phyloP scores from a whole-genome alignment of 2,329 filamentous ascomycete genomes.

The Trichoderma koningiopsis region DNA sequence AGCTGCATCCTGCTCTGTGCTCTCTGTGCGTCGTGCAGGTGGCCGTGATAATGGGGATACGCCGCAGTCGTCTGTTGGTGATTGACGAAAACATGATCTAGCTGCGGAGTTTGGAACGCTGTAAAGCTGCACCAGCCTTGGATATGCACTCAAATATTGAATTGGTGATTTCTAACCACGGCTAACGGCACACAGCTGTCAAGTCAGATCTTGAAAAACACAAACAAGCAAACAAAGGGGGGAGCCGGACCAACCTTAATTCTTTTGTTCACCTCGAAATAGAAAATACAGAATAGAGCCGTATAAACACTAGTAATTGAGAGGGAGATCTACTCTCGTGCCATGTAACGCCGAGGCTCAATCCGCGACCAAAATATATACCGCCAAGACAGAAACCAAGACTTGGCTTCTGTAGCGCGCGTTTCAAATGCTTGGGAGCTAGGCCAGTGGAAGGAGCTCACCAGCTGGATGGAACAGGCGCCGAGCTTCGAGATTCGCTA shows the following conservation, averaged over 20 bases:
- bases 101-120: not conserved
- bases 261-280: too few species aligned
- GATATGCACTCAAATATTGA: not conserved
- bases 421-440: conserved; percentile 20
- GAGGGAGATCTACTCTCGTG: not conserved
- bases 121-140: not conserved
- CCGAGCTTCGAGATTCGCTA: conserved; percentile 16
- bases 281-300: not conserved
- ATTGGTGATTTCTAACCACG: too few species aligned
- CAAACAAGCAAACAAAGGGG: not conserved
- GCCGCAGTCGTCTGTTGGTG: not conserved
- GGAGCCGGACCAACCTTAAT: not conserved
- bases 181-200: not conserved
- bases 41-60: not conserved
- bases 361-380: not conserved
- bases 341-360: not conserved
- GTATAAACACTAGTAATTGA: not conserved
- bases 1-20: not conserved
- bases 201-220: not conserved
- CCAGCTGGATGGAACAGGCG: conserved; percentile 22
- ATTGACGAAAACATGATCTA: not conserved
- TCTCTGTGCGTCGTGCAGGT: not conserved
- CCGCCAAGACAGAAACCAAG: not conserved
- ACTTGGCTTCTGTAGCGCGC: conserved; percentile 11
- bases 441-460: conserved; percentile 16